Base-by-base conservation (phyloP, 75 land plant species). In the Sequoiadendron giganteum region DNA sequence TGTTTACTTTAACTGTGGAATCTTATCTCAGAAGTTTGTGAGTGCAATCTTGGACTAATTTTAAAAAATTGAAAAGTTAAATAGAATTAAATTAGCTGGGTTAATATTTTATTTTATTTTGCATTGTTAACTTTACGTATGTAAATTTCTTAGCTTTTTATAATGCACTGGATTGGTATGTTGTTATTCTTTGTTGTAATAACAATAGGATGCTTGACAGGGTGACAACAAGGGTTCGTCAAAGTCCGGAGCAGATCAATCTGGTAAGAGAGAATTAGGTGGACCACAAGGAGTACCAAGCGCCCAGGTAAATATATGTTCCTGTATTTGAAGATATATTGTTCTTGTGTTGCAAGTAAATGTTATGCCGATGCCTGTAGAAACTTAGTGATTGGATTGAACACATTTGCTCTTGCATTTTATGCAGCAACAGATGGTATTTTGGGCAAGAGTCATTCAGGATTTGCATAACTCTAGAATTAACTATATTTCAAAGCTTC, bases 141-240 rank as follows among this genome's bases (percentile, higher is more conserved):
- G 34, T n/a, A 72, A 72, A 72, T 30, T 72, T 32, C 3, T 32
- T 21, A 45, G 19, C 7, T 16, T 36, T 43, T 25, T 43, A 3
- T 43, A 81, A 42, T 28, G 9, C 3, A 45, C 48, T 81, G 25
- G 21, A 34, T 78, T 78, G 18, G 7, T 42, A 43, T 81, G 28
- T 21, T 45, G 11, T n/a, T 47, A 43, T 45, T 28, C 8, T 21
- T 82, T 82, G 3, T 21, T 45, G 28, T 3, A 78, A 8, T 81
- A 45, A 81, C 49, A 81, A 2, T 28, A 45, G 21, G 40, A 38
- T 81, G 48, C n/a, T 45, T 28, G 13, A 45, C 49, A 81, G 83
- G 83, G 83, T 45, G 83, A 81, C 83, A 81, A 81, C 28, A 81
- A 81, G 49, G 83, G 83, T 15, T 81, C 83, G 10, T 81, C 83